These are phyloP conservation scores for Thraustotheca clavata DNA, from an alignment of 352 stramenopile species.

Conservation along the genomic window DNA sequence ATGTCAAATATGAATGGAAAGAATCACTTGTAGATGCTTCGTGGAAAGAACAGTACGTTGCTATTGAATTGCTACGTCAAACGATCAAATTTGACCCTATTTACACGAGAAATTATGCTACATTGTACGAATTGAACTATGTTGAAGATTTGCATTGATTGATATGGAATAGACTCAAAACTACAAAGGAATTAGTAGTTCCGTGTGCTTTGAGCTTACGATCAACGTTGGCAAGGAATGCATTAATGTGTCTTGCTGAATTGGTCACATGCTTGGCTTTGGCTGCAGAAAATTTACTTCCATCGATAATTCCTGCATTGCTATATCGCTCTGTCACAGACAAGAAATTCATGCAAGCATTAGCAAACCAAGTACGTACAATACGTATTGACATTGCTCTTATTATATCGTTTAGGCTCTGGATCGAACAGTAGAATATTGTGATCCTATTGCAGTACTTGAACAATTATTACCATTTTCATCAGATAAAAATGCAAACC, in stretches of 20 bases:
- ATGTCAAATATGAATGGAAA: neutral
- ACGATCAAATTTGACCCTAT: constrained; percentile 16
- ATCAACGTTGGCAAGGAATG: neutral
- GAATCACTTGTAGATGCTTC: neutral
- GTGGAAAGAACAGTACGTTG: constrained; percentile 14
- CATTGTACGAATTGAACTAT: constrained; percentile 1
- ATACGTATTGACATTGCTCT: neutral
- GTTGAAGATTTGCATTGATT: neutral
- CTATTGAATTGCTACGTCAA: constrained; percentile 4
- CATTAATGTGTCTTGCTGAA: constrained; percentile 8
- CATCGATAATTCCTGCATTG: neutral
- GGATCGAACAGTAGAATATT: neutral
- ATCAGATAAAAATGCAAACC: constrained; percentile 10
- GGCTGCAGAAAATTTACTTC: neutral
- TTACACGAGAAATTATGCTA: neutral
- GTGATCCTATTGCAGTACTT: neutral
- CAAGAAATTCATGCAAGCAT: constrained; percentile 16
- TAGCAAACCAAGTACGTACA: neutral
- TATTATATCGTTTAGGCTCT: neutral
- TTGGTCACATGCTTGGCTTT: neutral
- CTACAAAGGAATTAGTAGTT: constrained; percentile 5
- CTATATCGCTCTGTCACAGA: constrained; percentile 8
- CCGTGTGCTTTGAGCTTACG: constrained; percentile 9
- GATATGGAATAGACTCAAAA: neutral
- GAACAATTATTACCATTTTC: neutral